Evolutionary conservation across 306 rosid species (phyloP).

Genomic region (Cucurbita argyrosperma): DNA sequence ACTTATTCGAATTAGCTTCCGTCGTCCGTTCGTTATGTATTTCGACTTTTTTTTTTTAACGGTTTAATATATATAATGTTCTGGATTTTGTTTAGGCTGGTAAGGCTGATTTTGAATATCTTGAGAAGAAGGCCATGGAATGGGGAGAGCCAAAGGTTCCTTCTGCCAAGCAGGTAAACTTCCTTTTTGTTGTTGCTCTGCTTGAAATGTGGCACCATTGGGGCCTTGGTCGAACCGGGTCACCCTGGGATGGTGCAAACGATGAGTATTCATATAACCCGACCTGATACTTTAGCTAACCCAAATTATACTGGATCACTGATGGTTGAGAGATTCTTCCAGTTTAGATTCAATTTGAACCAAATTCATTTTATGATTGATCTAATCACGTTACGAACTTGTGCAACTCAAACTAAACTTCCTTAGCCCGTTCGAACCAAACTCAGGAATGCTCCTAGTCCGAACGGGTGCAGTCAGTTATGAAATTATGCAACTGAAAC

Average conservation of each 20-base stretch:
- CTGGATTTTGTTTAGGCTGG: slow-evolving; percentile 50
- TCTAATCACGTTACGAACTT: too few relatives aligned
- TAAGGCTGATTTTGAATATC: slow-evolving; percentile 75
- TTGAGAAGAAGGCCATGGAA: slow-evolving; percentile 72
- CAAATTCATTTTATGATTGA: too few relatives aligned
- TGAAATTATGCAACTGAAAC: too few relatives aligned
- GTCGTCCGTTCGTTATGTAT: slow-evolving; percentile 1
- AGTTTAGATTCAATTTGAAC: too few relatives aligned
- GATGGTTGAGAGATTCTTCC: too few relatives aligned
- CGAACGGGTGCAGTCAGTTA: too few relatives aligned
- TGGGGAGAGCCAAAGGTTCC: slow-evolving; percentile 88
- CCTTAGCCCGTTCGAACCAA: too few relatives aligned
- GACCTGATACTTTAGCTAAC: not conserved
- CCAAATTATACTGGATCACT: not conserved
- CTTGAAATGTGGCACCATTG: not conserved
- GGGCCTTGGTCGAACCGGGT: not conserved
- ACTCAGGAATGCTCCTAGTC: too few relatives aligned
- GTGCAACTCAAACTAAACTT: too few relatives aligned
- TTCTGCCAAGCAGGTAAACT: slow-evolving; percentile 82
- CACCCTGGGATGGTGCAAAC: not conserved
- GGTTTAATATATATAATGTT: not conserved
- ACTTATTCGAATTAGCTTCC: not conserved
- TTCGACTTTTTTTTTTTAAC: not conserved
- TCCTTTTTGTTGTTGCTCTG: not conserved
- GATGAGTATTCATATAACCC: not conserved